Evolutionary conservation across 1,139 yeast genomes (phyloP).

Genomic region (Pichia sp.): DNA sequence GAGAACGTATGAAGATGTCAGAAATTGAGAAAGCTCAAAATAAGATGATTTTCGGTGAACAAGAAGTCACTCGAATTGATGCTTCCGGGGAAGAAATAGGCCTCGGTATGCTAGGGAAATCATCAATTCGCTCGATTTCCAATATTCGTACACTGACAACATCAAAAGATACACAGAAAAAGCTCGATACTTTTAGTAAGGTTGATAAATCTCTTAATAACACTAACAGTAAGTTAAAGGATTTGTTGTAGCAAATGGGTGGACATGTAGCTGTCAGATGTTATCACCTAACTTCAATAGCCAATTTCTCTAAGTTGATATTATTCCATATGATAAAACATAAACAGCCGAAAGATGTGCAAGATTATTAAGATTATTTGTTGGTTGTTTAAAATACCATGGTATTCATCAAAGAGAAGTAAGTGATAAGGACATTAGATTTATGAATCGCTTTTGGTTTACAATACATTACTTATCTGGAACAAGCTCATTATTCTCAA

Average conservation of each 20-base stretch:
- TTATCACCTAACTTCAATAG: too few relatives aligned
- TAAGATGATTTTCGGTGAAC: constrained; percentile 72
- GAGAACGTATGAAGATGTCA: constrained; percentile 73
- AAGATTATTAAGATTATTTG: too few relatives aligned
- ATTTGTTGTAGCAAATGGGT: not conserved
- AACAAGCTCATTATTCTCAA: too few relatives aligned
- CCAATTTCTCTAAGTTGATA: too few relatives aligned
- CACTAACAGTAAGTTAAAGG: not conserved
- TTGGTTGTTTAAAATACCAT: too few relatives aligned
- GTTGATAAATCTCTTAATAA: not conserved
- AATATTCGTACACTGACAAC: constrained; percentile 38
- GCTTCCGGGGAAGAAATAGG: constrained; percentile 78
- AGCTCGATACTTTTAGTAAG: constrained; percentile 30
- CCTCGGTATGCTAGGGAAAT: constrained; percentile 58
- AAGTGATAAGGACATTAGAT: too few relatives aligned
- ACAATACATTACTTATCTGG: too few relatives aligned
- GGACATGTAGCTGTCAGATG: too few relatives aligned
- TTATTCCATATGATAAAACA: too few relatives aligned
- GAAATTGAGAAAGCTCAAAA: constrained; percentile 80
- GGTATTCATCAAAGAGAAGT: too few relatives aligned
- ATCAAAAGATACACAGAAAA: constrained; percentile 45
- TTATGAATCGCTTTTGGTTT: too few relatives aligned
- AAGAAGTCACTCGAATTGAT: constrained; percentile 56
- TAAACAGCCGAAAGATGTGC: too few relatives aligned
- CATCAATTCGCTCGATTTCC: constrained; percentile 29